A percentile compares a stretch with the other conserved stretches of the same genome.
phyloP scores from a whole-genome alignment of 495 filamentous ascomycete species.

The Hypoxylon cercidicola region DNA sequence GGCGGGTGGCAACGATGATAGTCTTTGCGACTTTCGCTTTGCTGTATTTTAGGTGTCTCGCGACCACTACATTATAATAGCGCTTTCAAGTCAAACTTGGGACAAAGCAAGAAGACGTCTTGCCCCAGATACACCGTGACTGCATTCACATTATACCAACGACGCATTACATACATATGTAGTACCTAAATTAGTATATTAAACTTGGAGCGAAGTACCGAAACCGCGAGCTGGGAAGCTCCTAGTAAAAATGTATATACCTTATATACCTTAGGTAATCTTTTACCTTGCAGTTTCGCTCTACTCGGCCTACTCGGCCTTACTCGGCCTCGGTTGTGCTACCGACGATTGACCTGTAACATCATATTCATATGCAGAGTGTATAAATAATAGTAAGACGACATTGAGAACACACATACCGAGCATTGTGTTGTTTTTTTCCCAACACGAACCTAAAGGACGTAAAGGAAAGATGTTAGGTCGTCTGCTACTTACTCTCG shows the following conservation, averaged over 20 bases:
- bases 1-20: not conserved
- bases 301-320: not conserved
- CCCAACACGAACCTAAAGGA: not conserved
- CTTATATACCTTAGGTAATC: not conserved
- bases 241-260: too few species aligned
- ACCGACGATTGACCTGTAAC: constrained; percentile 14
- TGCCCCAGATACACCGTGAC: too few species aligned
- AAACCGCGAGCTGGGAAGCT: constrained; percentile 8
- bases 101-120: too few species aligned
- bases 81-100: too few species aligned
- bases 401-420: not conserved
- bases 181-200: too few species aligned
- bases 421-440: too few species aligned
- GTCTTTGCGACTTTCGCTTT: not conserved
- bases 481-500: constrained; percentile 56
- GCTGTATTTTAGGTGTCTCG: not conserved
- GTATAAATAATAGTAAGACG: not conserved
- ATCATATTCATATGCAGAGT: too few species aligned
- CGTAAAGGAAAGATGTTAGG: constrained; percentile 50
- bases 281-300: constrained; percentile 1
- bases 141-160: too few species aligned
- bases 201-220: constrained; percentile 30
- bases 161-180: too few species aligned
- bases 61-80: not conserved
- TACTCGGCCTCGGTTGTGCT: not conserved